Conservation (phyloP, 345 rosid genomes). For the Trapa incisa region DNA sequence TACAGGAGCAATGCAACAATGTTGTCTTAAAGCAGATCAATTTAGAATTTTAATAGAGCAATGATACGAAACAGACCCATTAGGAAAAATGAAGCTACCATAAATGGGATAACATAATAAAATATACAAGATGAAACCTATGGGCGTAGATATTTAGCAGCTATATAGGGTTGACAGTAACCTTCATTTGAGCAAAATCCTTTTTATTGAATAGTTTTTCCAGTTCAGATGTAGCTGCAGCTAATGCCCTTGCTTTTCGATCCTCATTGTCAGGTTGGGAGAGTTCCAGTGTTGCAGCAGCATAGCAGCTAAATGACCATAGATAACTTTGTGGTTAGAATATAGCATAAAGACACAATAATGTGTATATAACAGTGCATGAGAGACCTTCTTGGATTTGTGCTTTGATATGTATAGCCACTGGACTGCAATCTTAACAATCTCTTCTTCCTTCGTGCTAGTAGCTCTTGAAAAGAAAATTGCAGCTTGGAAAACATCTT, state of each 20-base stretch:
- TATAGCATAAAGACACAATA: not conserved
- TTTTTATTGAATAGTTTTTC: conserved; percentile 83
- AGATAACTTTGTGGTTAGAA: conserved; percentile 1
- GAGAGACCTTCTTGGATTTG: conserved; percentile 32
- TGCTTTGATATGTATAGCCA: conserved; percentile 21
- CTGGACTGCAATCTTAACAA: conserved; percentile 32
- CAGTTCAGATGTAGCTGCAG: conserved; percentile 80
- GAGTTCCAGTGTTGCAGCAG: conserved; percentile 80
- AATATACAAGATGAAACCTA: not conserved
- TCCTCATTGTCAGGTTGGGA: conserved; percentile 78
- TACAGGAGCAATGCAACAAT: conserved; percentile 2
- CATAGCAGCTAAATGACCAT: conserved; percentile 41
- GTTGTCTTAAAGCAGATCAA: not conserved
- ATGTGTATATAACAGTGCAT: not conserved
- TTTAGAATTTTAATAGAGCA: not conserved
- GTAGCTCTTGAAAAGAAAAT: conserved; percentile 61
- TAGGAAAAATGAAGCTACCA: not conserved
- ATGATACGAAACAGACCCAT: not conserved
- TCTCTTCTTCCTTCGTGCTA: conserved; percentile 50
- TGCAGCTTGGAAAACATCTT: conserved; percentile 47
- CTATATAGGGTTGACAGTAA: conserved; percentile 15
- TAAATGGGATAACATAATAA: not conserved
- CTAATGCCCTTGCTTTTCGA: conserved; percentile 60
- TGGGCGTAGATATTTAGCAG: not conserved
- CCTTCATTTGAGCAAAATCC: conserved; percentile 89